Percentiles rank a stretch among this genome's conserved stretches.
Evolutionary conservation across 805 yeast genomes (phyloP).

Genomic region (Jamesozyma spencerorum): DNA sequence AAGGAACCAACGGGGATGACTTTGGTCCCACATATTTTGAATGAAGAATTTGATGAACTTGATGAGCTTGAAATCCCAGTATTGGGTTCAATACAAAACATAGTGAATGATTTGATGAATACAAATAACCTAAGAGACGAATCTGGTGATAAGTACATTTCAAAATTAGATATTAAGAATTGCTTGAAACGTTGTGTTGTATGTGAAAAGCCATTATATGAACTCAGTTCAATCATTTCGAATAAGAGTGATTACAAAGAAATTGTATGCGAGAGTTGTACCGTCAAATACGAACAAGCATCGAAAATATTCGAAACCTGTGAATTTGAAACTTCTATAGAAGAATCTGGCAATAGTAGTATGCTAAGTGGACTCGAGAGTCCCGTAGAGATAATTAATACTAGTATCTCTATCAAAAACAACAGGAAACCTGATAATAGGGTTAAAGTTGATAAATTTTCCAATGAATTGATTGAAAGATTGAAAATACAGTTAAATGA

Average conservation of each 20-base stretch:
- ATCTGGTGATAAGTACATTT: conserved; percentile 17
- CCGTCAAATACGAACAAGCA: conserved; percentile 46
- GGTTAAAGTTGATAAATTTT: conserved; percentile 18
- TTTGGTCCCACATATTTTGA: conserved; percentile 9
- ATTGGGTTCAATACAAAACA: conserved; percentile 2
- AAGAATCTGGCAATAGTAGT: conserved; percentile 9
- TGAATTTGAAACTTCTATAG: conserved; percentile 30
- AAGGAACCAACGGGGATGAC: conserved; percentile 1
- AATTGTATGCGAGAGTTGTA: conserved; percentile 55
- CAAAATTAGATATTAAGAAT: conserved; percentile 10
- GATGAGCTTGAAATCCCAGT: conserved; percentile 1
- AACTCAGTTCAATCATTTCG: conserved; percentile 33
- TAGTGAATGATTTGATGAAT: conserved; percentile 15
- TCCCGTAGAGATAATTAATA: conserved; percentile 6
- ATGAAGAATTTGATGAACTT: conserved; percentile 1
- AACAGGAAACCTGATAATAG: background rate
- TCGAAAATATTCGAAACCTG: conserved; percentile 32
- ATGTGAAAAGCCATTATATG: conserved; percentile 63
- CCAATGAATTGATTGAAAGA: conserved; percentile 26
- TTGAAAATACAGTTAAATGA: conserved; percentile 26
- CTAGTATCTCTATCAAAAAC: background rate
- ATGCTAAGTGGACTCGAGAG: conserved; percentile 10
- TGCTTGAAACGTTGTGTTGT: conserved; percentile 43
- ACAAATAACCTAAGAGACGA: conserved; percentile 6
- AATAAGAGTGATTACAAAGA: conserved; percentile 34